Percentiles rank a stretch among this genome's conserved stretches.
Evolutionary conservation across 1,284 basidiomycete species (phyloP).

Genomic region (Inonotus obliquus): DNA sequence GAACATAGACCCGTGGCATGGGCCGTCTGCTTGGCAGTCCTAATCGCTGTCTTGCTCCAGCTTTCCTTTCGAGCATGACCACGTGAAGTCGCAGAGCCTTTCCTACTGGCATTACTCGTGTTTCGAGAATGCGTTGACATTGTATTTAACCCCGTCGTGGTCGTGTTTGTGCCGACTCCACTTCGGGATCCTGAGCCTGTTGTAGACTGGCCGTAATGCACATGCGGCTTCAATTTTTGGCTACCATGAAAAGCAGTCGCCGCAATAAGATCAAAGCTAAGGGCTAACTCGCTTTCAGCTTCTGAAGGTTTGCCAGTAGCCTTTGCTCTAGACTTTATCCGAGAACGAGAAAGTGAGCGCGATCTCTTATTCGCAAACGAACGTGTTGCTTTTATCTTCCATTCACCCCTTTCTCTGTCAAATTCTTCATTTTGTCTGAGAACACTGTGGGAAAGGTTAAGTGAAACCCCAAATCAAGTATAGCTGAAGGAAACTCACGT

Average conservation of each 20-base stretch:
- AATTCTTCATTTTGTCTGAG: conserved; percentile 57
- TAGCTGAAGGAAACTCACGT: conserved; percentile 39
- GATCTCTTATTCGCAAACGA: conserved; percentile 63
- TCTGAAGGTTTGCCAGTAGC: conserved; percentile 24
- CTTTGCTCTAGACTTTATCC: conserved; percentile 56
- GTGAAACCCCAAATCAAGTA: background rate
- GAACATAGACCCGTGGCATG: conserved; percentile 34
- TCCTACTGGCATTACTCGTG: conserved; percentile 37
- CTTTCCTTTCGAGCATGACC: conserved; percentile 54
- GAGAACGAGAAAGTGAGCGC: conserved; percentile 54
- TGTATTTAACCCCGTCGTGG: conserved; percentile 18
- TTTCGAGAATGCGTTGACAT: conserved; percentile 18
- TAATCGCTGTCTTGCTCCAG: conserved; percentile 52
- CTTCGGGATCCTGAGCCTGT: conserved; percentile 4
- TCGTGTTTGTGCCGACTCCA: conserved; percentile 7
- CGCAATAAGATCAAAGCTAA: conserved; percentile 18
- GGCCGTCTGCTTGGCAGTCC: conserved; percentile 27
- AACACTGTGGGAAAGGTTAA: conserved; percentile 41
- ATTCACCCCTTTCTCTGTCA: conserved; percentile 55
- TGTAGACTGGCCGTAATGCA: conserved; percentile 4
- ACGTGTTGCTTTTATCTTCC: conserved; percentile 55
- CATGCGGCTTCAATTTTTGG: conserved; percentile 13
- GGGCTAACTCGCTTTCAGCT: conserved; percentile 17
- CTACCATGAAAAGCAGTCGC: conserved; percentile 17
- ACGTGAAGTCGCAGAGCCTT: conserved; percentile 29